Base-by-base conservation (phyloP, 768 basidiomycete genomes). In the Hygrophorus russula region DNA sequence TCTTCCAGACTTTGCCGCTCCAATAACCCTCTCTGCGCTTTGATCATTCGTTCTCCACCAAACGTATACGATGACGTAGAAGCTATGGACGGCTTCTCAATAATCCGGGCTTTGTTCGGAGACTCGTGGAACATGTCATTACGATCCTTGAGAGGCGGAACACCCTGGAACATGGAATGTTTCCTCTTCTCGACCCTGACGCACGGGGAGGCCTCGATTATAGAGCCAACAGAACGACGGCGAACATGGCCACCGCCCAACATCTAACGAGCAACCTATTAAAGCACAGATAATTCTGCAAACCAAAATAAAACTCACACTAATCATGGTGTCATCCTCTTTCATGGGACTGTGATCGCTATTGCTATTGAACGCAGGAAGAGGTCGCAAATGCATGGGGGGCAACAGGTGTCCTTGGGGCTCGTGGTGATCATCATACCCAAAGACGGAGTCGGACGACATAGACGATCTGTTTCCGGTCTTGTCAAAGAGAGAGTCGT, bases 281-380 rank as follows among this genome's bases (percentile, higher is more conserved):
- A 19, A 31, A 40, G 27, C 4, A 37, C 13, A 3, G 9, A 36
- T 20, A 10, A 24, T 42, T 19, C 11, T 3, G 36, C 12, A 6
- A 6, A 27, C 14, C 13, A 32, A 20, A 36, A 15, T 17, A 36
- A 28, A 15, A 62, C 78, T 54, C 58, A 85, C 82, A 31, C 73
- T 75, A 37, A 88, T 80, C 83, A 87, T 85, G 0, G 87, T 88
- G 50, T 88, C 85, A 46, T 86, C 82, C 19, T 87, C 84, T 49
- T 68, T 69, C 35, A 60, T 59, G 0, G 78, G 71, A 46, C 73
- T 75, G 33, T 76, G 71, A 2, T 60, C 56, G 20, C 63, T 65
- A 46, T 61, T 46, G 29, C 73, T 61, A 52, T 82, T 87, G 41
- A 78, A 52, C 29, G 78, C 64, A 0, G 85, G 86, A 20, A 83